phyloP scores from a whole-genome alignment of 352 stramenopile species.

The Globisporangium lucens region DNA sequence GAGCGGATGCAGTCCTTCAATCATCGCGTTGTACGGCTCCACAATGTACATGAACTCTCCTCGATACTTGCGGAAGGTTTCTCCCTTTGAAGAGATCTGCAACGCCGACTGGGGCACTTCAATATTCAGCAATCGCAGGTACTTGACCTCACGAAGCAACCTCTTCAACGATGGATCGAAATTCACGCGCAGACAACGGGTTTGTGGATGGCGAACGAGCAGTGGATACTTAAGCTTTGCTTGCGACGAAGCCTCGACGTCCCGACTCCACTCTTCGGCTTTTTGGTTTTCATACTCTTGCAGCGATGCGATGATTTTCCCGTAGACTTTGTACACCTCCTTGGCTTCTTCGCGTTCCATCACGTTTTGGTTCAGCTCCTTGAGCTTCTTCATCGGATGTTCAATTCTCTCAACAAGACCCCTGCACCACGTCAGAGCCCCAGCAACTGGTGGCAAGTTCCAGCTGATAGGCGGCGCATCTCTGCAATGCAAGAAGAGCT shows the following conservation, averaged over 20 bases:
- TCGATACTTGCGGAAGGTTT: slow-evolving; percentile 96
- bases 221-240: slow-evolving; percentile 95
- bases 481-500: slow-evolving; percentile 94
- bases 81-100: slow-evolving; percentile 94
- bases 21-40: slow-evolving; percentile 97
- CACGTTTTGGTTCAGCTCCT: slow-evolving; percentile 95
- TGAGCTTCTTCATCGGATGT: slow-evolving; percentile 96
- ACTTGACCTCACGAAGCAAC: slow-evolving; percentile 97
- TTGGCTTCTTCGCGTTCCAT: slow-evolving; percentile 98
- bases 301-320: slow-evolving; percentile 94
- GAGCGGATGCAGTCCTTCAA: slow-evolving; percentile 94
- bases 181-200: slow-evolving; percentile 93
- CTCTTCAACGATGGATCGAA: slow-evolving; percentile 97
- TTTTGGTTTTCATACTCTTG: slow-evolving; percentile 97
- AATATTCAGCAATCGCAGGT: slow-evolving; percentile 94
- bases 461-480: slow-evolving; percentile 92
- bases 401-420: slow-evolving; percentile 95
- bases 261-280: slow-evolving; percentile 94
- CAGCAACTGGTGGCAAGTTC: slow-evolving; percentile 95
- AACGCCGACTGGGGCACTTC: slow-evolving; percentile 93
- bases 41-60: slow-evolving; percentile 97
- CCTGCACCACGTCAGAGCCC: slow-evolving; percentile 94
- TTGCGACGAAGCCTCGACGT: slow-evolving; percentile 94
- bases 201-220: slow-evolving; percentile 88
- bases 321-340: slow-evolving; percentile 97